Evolutionary conservation across 2,329 filamentous ascomycete genomes (phyloP), one percentile per base, ranked within the genome.

Genomic region (Myriosclerotinia scirpicola): DNA sequence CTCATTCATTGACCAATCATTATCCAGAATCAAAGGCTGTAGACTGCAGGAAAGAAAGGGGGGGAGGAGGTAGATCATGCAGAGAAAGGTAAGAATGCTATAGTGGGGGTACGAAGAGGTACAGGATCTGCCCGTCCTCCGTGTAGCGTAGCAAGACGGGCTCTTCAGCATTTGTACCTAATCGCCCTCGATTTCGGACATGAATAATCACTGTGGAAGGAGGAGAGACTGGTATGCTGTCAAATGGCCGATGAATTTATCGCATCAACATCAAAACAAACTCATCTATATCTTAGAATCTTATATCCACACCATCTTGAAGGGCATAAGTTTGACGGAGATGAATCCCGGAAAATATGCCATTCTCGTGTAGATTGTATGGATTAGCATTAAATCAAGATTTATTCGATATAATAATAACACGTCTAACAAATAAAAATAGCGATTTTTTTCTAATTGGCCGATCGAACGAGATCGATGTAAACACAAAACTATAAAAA

Each of bases 21-120:
- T 12, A 30, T 56, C 14, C 40, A 12, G 22, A 58, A 22, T 36
- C 44, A 60, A 22, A 38, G 26, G 42, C 42, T 58, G 38, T 8
- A 40, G n/a, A n/a, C 46, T 50, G 8, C 12, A 9, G 34, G 26
- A 26, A 61, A 38, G 44, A 38, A 44, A 50, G 22, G 22, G 20
- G 20, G 17, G 15, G 30, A 7, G 3, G 42, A 36, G 30, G 42
- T 17, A 44, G 55, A 60, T 60, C 30, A 26, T 48, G 56, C 36
- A 48, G 26, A 60, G 38, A 58, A 44, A 22, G 36, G 58, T 50
- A 38, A 60, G 56, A 60, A 38, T 38, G n/a, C 20, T 38, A 38
- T 34, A 36, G 56, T 60, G 58, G 58, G 58, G 44, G 44, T 61
- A 50, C 44, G 44, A 50, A 60, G 20, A 48, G 20, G 40, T 46